Conservation (phyloP, 345 rosid species). For the Citrus sp. region DNA sequence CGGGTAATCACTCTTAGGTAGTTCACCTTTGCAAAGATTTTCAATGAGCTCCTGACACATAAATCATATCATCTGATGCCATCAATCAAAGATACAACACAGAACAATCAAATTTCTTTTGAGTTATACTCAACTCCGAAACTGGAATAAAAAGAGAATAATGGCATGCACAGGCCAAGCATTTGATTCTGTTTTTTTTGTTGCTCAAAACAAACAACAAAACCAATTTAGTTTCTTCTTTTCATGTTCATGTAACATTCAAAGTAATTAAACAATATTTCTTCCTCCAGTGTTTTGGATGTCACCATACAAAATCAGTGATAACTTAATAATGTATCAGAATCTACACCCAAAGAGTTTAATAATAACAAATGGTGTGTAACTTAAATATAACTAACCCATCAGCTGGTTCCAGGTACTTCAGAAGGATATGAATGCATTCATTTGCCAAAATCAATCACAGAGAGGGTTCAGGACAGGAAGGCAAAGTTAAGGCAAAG, state of each 20-base stretch:
- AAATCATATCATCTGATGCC: slow-evolving; percentile 17
- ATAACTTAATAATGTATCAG: not conserved
- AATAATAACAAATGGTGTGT: not conserved
- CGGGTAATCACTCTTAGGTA: slow-evolving; percentile 63
- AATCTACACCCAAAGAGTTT: not conserved
- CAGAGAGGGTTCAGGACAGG: not conserved
- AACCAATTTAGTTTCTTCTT: not conserved
- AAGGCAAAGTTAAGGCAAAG: not conserved
- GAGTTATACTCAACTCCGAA: not conserved
- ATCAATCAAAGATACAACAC: not conserved
- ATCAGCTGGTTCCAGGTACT: not conserved
- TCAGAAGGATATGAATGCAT: not conserved
- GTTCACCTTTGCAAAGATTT: slow-evolving; percentile 61
- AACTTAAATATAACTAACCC: not conserved
- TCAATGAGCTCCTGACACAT: slow-evolving; percentile 67
- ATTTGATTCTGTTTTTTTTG: not conserved
- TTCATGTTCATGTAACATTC: not conserved
- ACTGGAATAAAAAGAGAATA: not conserved
- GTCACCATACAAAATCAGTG: not conserved
- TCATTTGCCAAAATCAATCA: not conserved
- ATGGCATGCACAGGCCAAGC: not conserved
- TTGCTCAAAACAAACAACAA: not conserved
- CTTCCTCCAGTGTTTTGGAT: not conserved
- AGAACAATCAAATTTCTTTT: not conserved
- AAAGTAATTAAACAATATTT: not conserved